Evolutionary conservation across 2,329 filamentous ascomycete genomes (phyloP), one percentile per base, ranked within the genome.

Genomic region (Didymella pomorum): DNA sequence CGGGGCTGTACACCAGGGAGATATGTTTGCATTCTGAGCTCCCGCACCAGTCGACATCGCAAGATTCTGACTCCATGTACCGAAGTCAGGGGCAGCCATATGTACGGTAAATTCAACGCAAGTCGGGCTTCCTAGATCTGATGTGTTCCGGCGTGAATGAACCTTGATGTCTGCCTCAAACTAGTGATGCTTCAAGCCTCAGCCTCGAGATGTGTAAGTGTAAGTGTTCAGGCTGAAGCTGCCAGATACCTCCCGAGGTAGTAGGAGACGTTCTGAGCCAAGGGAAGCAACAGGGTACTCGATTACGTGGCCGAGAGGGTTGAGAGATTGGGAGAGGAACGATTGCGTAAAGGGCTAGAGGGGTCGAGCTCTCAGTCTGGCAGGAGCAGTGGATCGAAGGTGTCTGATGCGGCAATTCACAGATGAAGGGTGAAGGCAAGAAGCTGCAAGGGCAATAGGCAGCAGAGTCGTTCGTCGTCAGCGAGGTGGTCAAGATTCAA

Each of bases 31-130:
- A 56, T 58, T 62, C 42, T 61, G 68, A 52, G 59, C 23, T 41
- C 58, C 66, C 43, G 64, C 42, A 37, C 47, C 46, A 35, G 67
- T 61, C 11, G 70, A 60, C 54, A 66, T 60, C 23, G 61, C 61
- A 39, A 39, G 11, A 59, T 51, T 49, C 60, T 65, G 69, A 39
- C 55, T 43, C 52, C 63, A 53, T 16, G 59, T n/a, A 57, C 56
- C 60, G 52, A 60, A 66, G 53, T 70, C 63, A 26, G 66, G 54
- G n/a, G 71, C 71, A 31, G 72, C 70, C 73, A 75, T 75, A 35
- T 35, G 54, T 51, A 47, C 37, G 58, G 18, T 21, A 45, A 12
- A 10, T 16, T 23, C 18, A 41, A 18, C 26, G 37, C 25, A 37
- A 21, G 28, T 25, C 21, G 16, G 33, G 26, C 31, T 3, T 46